Evolutionary conservation across 495 filamentous ascomycete genomes (phyloP), one percentile per base, ranked within the genome.

Genomic region (Tetracladium marchalianum): DNA sequence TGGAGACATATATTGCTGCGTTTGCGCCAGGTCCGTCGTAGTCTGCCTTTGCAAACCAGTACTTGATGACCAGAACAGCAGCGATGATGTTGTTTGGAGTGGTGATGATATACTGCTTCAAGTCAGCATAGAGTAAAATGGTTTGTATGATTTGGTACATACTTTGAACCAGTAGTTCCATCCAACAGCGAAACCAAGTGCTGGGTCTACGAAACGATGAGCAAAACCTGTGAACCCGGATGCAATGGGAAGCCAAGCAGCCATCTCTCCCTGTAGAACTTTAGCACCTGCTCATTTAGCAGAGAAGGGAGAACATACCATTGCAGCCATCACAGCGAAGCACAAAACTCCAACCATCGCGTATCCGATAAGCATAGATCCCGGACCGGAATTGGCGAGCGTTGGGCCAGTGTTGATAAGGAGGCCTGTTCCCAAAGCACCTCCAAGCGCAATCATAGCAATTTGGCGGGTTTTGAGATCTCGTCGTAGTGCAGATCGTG

Each of bases 401-500:
- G 47, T 19, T 31, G 15, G 31, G 43, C 31, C 44, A 16, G 49
- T 52, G 24, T 49, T 49, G 35, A 56, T 56, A 35, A 56, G 48
- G 0, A 56, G 35, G 35, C 46, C 43, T 31, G 84, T 87, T 50
- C 85, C 86, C 51, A 93, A 85, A 10, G 87, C 86, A 39, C 84
- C 84, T 22, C 87, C 86, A 53, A 93, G 87, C 4, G 86, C 87
- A 72, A 93, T 90, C 77, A 88, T 79, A 53, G 80, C 80, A 51
- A 87, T 76, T 46, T 86, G 82, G 27, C 80, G 71, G 1, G 81
- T 71, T 48, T 78, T 75, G 39, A 87, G 63, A 5, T 73, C 73
- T 33, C 80, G 75, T 41, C 79, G 80, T 13, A 88, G 57, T 34
- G 49, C 44, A 27, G 54, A 45, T 38, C 41, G 19, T 11, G 3